Conservation (phyloP, 169 alveolate genomes). For the Plasmodium ovale region DNA sequence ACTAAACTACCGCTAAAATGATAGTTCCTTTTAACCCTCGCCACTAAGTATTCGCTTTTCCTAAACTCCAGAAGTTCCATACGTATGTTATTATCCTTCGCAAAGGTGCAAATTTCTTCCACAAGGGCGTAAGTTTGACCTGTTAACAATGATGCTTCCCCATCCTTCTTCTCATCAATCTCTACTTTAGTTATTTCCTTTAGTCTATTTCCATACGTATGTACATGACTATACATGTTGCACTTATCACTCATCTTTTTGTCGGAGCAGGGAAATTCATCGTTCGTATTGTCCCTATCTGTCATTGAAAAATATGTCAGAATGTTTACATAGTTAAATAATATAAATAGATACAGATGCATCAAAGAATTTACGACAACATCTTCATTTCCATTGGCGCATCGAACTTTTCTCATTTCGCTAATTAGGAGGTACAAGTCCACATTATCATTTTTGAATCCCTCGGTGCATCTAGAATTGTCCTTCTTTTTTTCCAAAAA, state of each 20-base stretch:
- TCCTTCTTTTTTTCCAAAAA: neutral
- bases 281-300: no score
- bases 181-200: neutral
- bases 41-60: slow-evolving; percentile 19
- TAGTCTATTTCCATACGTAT: neutral
- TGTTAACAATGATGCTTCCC: no score
- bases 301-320: neutral
- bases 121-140: no score
- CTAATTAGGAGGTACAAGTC: slow-evolving; percentile 31
- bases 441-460: slow-evolving; percentile 18
- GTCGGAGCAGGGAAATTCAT: no score
- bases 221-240: neutral
- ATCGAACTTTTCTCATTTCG: slow-evolving; percentile 4
- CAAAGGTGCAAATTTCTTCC: slow-evolving; percentile 8
- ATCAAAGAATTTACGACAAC: slow-evolving; percentile 17
- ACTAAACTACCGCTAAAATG: slow-evolving; percentile 48
- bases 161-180: neutral
- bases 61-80: slow-evolving; percentile 54
- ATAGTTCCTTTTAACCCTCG: neutral
- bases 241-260: neutral
- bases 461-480: neutral
- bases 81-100: slow-evolving; percentile 21
- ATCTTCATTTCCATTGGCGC: slow-evolving; percentile 14
- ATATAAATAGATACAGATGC: slow-evolving; percentile 35
- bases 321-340: slow-evolving; percentile 41